Base-by-base conservation (phyloP, 352 stramenopile species). In the Globisporangium megalacanthum region DNA sequence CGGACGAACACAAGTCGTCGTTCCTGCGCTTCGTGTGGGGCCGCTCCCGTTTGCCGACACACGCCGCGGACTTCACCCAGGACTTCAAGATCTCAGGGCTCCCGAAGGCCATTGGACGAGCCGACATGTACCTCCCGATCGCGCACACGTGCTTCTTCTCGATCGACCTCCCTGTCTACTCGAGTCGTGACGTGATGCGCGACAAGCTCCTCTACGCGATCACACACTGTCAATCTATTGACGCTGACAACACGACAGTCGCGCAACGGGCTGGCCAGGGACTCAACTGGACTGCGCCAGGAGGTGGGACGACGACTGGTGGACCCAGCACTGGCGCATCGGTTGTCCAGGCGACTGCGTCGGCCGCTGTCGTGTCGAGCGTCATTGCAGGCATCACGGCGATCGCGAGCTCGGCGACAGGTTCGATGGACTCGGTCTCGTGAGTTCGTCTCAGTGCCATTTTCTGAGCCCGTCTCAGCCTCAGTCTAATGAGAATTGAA, bases 71-170 rank as follows among this genome's bases (percentile, higher is more conserved):
- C 69, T 89, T 95, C 59, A 94, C 86, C 6, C 86, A 95, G 42
- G 84, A 95, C 60, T 95, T 95, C 55, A 95, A 95, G 62, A 93
- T 95, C 61, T 89, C 83, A 10, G 86, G 80, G 0, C 58, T 95
- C 29, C 88, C 89, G 2, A 94, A 92, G 56, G 79, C 84, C 44
- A 69, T 69, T 1, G 81, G 77, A 0, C 77, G 83, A 4, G 75
- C 86, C 7, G 86, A 95, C 59, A 76, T 85, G 64, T 95, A 94
- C 60, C 64, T 95, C 19, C 86, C 86, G 13, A 89, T 94, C 60
- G 86, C 86, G 1, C 83, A 95, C 60, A 95, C 86, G 20, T 95
- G 85, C 87, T 95, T 95, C 65, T 95, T 95, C 64, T 95, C 86
- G 35, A 91, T 95, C 54, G 86, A 95, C 55, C 52, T 95, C 29